Conservation (phyloP, 139 green algal species). For the Coccomyxa sp. region DNA sequence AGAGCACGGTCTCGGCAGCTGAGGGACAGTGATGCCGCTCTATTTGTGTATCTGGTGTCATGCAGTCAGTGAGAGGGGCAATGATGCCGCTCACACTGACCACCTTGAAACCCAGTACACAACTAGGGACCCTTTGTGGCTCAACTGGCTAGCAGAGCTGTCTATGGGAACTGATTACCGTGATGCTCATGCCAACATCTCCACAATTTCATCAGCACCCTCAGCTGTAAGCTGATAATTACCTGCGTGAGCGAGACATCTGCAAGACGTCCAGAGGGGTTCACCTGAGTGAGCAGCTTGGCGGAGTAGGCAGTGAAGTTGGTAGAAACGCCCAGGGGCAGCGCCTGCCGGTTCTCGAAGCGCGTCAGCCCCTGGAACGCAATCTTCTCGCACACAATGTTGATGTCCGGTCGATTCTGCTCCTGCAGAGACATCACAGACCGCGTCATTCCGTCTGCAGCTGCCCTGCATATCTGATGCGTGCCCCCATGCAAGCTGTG, state of each 20-base stretch:
- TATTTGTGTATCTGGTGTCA: background rate
- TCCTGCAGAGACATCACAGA: slow-evolving; percentile 17
- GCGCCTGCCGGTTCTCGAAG: slow-evolving; percentile 55
- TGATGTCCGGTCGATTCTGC: slow-evolving; percentile 33
- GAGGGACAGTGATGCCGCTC: background rate
- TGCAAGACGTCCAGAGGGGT: background rate
- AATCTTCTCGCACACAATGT: slow-evolving; percentile 57
- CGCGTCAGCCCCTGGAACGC: slow-evolving; percentile 35
- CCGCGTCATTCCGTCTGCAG: background rate
- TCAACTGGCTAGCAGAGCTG: background rate
- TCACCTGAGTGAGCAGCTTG: slow-evolving; percentile 26
- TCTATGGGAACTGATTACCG: background rate
- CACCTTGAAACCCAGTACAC: background rate
- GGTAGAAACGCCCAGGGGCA: slow-evolving; percentile 56
- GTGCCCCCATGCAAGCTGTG: background rate
- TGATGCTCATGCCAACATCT: background rate
- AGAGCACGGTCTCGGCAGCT: background rate
- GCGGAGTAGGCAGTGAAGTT: slow-evolving; percentile 55
- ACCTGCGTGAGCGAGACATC: background rate
- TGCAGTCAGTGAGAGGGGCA: background rate
- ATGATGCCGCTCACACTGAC: background rate
- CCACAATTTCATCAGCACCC: too few species aligned
- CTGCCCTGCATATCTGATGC: background rate
- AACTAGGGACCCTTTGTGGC: background rate
- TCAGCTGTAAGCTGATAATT: too few species aligned